Evolutionary conservation across 495 filamentous ascomycete species (phyloP).

Genomic region (Thermothielavioides terrestris): DNA sequence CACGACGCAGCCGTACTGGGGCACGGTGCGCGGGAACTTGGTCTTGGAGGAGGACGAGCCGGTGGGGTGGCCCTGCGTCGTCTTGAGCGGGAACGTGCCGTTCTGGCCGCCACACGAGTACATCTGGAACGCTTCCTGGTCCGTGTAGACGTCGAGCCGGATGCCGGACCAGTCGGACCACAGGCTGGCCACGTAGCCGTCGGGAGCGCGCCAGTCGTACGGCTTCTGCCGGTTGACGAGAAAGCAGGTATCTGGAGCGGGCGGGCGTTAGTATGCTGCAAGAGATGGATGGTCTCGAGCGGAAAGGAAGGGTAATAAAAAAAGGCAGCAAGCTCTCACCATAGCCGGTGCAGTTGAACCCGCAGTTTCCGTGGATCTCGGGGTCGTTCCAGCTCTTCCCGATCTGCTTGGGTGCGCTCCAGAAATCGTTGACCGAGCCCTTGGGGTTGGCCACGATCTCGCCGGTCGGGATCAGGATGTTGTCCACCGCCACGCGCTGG

Average conservation of each 20-base stretch:
- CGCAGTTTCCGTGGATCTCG: slow-evolving; percentile 52
- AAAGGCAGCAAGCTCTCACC: slow-evolving; percentile 46
- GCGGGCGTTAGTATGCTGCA: not conserved
- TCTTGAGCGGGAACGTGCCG: slow-evolving; percentile 53
- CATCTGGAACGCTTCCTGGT: slow-evolving; percentile 72
- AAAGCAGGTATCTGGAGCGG: slow-evolving; percentile 42
- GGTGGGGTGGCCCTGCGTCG: slow-evolving; percentile 48
- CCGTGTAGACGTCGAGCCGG: slow-evolving; percentile 59
- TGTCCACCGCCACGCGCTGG: slow-evolving; percentile 63
- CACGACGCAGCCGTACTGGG: slow-evolving; percentile 65
- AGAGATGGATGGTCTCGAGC: not conserved
- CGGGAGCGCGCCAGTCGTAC: slow-evolving; percentile 48
- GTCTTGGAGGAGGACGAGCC: slow-evolving; percentile 9
- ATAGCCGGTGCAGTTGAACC: slow-evolving; percentile 66
- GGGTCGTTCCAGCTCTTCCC: slow-evolving; percentile 56
- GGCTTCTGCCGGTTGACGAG: slow-evolving; percentile 35
- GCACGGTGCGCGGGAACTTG: slow-evolving; percentile 43
- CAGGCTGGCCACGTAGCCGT: slow-evolving; percentile 50
- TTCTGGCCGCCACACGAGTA: slow-evolving; percentile 69
- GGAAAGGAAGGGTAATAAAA: not conserved
- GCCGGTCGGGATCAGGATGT: slow-evolving; percentile 70
- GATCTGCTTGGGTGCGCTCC: slow-evolving; percentile 61
- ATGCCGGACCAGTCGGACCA: slow-evolving; percentile 61
- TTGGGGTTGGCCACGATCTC: slow-evolving; percentile 55
- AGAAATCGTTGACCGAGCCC: slow-evolving; percentile 65